Percentiles rank a stretch among this genome's conserved stretches.
Conservation (phyloP, 257 asterid genomes). For the Nicotiana obtusifolia region DNA sequence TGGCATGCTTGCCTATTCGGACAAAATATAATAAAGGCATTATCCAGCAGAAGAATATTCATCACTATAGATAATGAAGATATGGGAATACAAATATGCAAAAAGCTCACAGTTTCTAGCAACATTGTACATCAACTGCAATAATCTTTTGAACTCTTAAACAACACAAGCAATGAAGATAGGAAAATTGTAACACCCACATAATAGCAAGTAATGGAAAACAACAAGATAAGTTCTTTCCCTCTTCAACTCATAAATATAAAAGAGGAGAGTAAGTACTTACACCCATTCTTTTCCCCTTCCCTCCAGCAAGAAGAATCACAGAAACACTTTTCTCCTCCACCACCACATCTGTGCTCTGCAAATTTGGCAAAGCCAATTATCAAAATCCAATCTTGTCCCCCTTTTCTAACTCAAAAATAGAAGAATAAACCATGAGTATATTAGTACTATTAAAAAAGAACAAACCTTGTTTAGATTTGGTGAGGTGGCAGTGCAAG, state of each 20-base stretch:
- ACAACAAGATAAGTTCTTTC: background rate
- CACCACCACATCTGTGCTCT: slow-evolving; percentile 52
- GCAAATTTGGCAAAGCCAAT: slow-evolving; percentile 13
- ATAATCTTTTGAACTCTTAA: background rate
- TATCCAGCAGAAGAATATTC: slow-evolving; percentile 15
- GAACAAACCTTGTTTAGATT: slow-evolving; percentile 24
- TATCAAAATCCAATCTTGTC: background rate
- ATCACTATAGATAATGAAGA: slow-evolving; percentile 2
- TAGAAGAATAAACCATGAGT: background rate
- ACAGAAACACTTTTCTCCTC: slow-evolving; percentile 88
- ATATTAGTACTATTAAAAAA: no score
- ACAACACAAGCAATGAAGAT: background rate
- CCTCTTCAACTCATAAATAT: background rate
- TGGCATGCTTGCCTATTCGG: slow-evolving; percentile 87
- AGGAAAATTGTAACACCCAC: background rate
- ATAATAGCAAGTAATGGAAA: slow-evolving; percentile 1
- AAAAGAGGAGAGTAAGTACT: slow-evolving; percentile 9
- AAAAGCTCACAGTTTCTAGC: background rate
- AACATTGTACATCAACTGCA: background rate
- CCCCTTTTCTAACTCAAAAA: background rate
- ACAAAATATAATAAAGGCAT: slow-evolving; percentile 34
- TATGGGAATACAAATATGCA: background rate
- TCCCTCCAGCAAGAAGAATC: slow-evolving; percentile 92
- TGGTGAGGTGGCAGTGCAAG: slow-evolving; percentile 41
- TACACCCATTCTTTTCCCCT: slow-evolving; percentile 98